phyloP scores from a whole-genome alignment of 2,329 filamentous ascomycete species.

The Elsinoe australis region DNA sequence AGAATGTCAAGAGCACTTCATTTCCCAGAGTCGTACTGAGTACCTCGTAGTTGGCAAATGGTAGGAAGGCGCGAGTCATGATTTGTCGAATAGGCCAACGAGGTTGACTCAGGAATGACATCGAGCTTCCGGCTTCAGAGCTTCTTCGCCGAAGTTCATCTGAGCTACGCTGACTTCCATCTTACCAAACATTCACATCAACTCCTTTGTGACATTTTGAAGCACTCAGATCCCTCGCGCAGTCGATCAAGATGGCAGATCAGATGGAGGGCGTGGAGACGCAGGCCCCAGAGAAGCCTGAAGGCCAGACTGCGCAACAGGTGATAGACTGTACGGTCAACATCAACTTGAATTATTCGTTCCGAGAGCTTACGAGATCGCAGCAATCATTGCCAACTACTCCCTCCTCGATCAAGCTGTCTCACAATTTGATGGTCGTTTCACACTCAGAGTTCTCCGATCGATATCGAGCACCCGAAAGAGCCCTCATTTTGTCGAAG shows the following conservation, averaged over 20 bases:
- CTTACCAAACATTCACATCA: too few species aligned
- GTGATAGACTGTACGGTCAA: conserved; percentile 18
- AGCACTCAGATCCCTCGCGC: too few species aligned
- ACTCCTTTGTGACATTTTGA: too few species aligned
- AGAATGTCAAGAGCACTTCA: too few species aligned
- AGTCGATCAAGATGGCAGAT: conserved; percentile 42
- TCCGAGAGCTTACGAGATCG: conserved; percentile 16
- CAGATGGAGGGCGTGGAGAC: conserved; percentile 44
- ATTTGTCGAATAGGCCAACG: too few species aligned
- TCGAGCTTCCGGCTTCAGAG: too few species aligned
- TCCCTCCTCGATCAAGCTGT: conserved; percentile 86
- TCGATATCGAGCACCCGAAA: conserved; percentile 96
- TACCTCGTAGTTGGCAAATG: too few species aligned
- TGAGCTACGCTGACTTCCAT: too few species aligned
- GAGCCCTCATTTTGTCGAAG: conserved; percentile 42
- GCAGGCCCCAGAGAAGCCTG: conserved; percentile 18
- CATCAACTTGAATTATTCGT: background rate
- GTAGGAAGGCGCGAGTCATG: too few species aligned
- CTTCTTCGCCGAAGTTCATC: too few species aligned
- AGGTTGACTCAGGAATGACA: too few species aligned
- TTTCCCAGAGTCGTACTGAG: too few species aligned
- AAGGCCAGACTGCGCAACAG: conserved; percentile 18
- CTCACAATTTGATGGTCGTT: conserved; percentile 85
- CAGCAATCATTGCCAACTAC: conserved; percentile 95
- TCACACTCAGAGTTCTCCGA: conserved; percentile 85